Percentiles rank a stretch among this genome's conserved stretches.
Evolutionary conservation across 768 basidiomycete genomes (phyloP).

Genomic region (Phanerodontia chrysosporium): DNA sequence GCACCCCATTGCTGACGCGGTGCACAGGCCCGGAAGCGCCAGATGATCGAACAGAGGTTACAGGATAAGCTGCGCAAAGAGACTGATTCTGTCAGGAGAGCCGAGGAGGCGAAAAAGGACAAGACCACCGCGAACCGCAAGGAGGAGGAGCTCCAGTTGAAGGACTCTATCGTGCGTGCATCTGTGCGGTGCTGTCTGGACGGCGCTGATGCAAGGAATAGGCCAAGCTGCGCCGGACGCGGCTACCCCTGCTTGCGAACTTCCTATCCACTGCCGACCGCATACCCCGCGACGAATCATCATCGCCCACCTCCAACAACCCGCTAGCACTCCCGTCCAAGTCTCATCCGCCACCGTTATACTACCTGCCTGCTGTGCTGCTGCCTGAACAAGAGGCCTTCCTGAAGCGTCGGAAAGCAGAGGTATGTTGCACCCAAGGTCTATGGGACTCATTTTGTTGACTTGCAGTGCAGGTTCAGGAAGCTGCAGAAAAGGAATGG

Average conservation of each 20-base stretch:
- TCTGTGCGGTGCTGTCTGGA: background rate
- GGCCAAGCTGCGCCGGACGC: slow-evolving; percentile 71
- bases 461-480: slow-evolving; percentile 42
- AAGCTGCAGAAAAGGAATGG: slow-evolving; percentile 70
- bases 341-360: slow-evolving; percentile 71
- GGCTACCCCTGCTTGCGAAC: slow-evolving; percentile 69
- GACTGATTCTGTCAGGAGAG: slow-evolving; percentile 79
- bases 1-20: background rate
- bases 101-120: slow-evolving; percentile 84
- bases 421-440: slow-evolving; percentile 38
- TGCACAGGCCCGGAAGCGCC: slow-evolving; percentile 74
- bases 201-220: slow-evolving; percentile 21
- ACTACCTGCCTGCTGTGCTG: slow-evolving; percentile 70
- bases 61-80: slow-evolving; percentile 82
- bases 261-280: slow-evolving; percentile 74
- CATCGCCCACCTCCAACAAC: slow-evolving; percentile 26
- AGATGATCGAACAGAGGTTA: slow-evolving; percentile 78
- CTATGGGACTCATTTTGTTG: background rate
- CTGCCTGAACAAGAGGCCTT: slow-evolving; percentile 69
- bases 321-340: slow-evolving; percentile 48
- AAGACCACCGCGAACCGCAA: slow-evolving; percentile 70
- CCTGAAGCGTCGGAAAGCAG: slow-evolving; percentile 53
- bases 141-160: slow-evolving; percentile 79
- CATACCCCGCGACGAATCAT: slow-evolving; percentile 38
- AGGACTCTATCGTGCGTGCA: slow-evolving; percentile 72